Evolutionary conservation across 305 asterid species (phyloP).

Genomic region (Solanum hybrid): DNA sequence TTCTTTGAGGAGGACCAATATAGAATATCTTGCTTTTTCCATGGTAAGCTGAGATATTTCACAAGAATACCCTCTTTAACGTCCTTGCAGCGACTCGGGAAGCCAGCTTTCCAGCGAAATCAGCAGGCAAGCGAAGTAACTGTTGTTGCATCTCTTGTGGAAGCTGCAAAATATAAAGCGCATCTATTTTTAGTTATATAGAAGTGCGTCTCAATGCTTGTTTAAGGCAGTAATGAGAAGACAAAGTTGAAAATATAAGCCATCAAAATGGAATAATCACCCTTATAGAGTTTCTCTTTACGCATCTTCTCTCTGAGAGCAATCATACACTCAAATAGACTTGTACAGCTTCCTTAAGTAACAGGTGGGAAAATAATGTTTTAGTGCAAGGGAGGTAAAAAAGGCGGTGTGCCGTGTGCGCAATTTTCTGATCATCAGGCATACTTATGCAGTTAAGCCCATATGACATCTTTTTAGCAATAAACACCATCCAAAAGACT

Average conservation of each 20-base stretch:
- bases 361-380: background rate
- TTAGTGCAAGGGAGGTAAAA: background rate
- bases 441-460: background rate
- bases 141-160: constrained; percentile 63
- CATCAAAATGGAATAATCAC: background rate
- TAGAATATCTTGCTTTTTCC: background rate
- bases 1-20: background rate
- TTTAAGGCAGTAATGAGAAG: background rate
- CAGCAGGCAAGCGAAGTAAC: constrained; percentile 61
- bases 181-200: too few species aligned
- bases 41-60: constrained; percentile 1
- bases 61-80: constrained; percentile 50
- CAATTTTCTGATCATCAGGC: background rate
- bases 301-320: background rate
- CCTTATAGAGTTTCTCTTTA: background rate
- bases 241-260: background rate
- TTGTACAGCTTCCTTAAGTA: background rate
- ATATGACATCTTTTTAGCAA: background rate
- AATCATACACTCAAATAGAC: background rate
- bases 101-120: constrained; percentile 52
- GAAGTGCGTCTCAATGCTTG: background rate
- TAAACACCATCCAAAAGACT: background rate
- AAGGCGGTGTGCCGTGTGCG: background rate
- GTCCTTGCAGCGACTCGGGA: constrained; percentile 83
- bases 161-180: constrained; percentile 41